These are phyloP conservation scores for Fraxinus velutina DNA, from an alignment of 305 asterid species.

Conservation along the genomic window DNA sequence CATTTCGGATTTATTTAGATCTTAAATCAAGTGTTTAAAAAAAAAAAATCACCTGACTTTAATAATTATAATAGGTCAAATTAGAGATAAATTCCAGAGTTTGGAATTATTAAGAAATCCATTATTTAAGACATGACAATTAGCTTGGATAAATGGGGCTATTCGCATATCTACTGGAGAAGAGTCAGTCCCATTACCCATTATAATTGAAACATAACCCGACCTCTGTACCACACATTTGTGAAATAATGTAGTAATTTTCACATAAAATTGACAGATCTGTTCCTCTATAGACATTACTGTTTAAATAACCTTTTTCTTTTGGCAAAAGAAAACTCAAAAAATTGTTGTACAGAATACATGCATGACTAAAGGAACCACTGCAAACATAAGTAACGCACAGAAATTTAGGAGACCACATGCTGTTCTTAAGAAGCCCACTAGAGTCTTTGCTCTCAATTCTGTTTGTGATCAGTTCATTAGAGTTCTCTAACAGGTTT, in stretches of 20 bases:
- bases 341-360: background rate
- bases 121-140: background rate
- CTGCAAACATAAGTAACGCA: background rate
- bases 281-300: background rate
- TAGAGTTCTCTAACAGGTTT: background rate
- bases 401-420: background rate
- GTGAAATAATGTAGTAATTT: background rate
- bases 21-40: background rate
- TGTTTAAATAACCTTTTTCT: background rate
- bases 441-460: background rate
- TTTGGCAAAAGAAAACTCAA: background rate
- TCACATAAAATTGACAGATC: background rate
- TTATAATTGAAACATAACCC: background rate
- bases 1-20: background rate
- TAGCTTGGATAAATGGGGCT: conserved; percentile 8
- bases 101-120: background rate
- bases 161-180: background rate
- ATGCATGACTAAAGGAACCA: background rate
- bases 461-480: background rate
- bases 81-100: background rate
- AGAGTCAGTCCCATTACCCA: background rate
- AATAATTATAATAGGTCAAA: background rate
- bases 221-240: background rate
- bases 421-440: background rate
- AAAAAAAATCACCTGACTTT: background rate